Evolutionary conservation across 179 eudicot species (phyloP).

Genomic region (Silene coronaria): DNA sequence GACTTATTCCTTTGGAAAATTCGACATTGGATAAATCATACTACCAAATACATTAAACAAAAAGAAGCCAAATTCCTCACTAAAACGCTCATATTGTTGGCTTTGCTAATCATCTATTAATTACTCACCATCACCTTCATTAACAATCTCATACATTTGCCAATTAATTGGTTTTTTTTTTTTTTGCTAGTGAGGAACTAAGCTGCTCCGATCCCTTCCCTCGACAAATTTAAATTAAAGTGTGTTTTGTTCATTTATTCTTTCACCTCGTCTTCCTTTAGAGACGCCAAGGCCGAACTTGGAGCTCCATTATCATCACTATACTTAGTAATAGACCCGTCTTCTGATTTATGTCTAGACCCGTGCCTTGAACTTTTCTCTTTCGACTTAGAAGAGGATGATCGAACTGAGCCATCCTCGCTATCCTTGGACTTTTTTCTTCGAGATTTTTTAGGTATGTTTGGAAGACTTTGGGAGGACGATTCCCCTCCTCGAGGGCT

Average conservation of each 20-base stretch:
- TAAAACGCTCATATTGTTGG: background rate
- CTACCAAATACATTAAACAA: background rate
- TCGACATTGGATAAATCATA: background rate
- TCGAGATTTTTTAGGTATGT: constrained; percentile 47
- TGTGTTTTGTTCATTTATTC: constrained; percentile 3
- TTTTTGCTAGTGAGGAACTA: constrained; percentile 5
- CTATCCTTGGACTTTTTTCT: constrained; percentile 51
- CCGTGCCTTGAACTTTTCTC: constrained; percentile 23
- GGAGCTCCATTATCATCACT: constrained; percentile 16
- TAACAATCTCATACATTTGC: background rate
- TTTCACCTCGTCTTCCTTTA: constrained; percentile 28
- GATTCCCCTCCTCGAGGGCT: constrained; percentile 31
- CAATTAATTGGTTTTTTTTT: too few species aligned
- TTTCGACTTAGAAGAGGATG: constrained; percentile 24
- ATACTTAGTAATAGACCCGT: constrained; percentile 23
- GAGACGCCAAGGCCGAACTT: constrained; percentile 20
- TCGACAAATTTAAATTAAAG: background rate
- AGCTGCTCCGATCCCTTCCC: background rate
- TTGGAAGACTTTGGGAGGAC: constrained; percentile 26
- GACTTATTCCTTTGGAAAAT: too few species aligned
- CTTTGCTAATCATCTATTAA: background rate
- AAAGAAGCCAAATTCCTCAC: constrained; percentile 1
- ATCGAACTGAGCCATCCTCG: constrained; percentile 36
- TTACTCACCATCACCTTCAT: background rate
- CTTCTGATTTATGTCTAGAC: constrained; percentile 27